Evolutionary conservation across 495 filamentous ascomycete species (phyloP).

Genomic region (Xylaria curta): DNA sequence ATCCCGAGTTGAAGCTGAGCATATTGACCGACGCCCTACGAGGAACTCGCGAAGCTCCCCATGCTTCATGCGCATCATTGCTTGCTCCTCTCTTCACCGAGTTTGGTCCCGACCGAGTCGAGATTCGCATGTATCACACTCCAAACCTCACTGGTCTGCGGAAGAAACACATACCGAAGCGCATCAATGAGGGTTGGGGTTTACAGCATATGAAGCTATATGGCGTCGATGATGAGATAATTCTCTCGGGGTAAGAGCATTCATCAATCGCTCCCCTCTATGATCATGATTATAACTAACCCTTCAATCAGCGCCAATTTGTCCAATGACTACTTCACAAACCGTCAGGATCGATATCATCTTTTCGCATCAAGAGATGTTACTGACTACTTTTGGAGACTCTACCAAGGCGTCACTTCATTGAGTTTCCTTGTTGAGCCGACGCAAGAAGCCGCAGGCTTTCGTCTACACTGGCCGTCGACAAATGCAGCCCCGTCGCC

Average conservation of each 20-base stretch:
- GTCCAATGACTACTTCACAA: slow-evolving; percentile 94
- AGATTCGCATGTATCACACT: slow-evolving; percentile 97
- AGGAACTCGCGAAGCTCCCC: slow-evolving; percentile 87
- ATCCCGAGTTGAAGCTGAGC: slow-evolving; percentile 80
- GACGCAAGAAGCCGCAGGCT: slow-evolving; percentile 63
- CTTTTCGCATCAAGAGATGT: slow-evolving; percentile 80
- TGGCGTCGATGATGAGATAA: slow-evolving; percentile 93
- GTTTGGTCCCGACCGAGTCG: slow-evolving; percentile 85
- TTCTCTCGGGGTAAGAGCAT: slow-evolving; percentile 76
- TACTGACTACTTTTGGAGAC: slow-evolving; percentile 78
- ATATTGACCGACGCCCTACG: slow-evolving; percentile 93
- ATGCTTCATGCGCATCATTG: slow-evolving; percentile 88
- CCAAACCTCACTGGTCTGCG: slow-evolving; percentile 89
- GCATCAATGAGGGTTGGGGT: slow-evolving; percentile 98
- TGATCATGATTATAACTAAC: background rate
- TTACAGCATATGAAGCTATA: slow-evolving; percentile 99
- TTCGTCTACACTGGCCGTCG: slow-evolving; percentile 77
- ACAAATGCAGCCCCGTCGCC: slow-evolving; percentile 76
- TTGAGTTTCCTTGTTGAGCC: slow-evolving; percentile 83
- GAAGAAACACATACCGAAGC: slow-evolving; percentile 81
- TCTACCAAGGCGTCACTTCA: slow-evolving; percentile 78
- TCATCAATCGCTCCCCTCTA: background rate
- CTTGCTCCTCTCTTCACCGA: slow-evolving; percentile 80
- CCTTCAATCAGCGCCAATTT: slow-evolving; percentile 75
- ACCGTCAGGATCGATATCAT: slow-evolving; percentile 94